Conservation (phyloP, 2,329 filamentous ascomycete species). For the Curvularia spicifera region DNA sequence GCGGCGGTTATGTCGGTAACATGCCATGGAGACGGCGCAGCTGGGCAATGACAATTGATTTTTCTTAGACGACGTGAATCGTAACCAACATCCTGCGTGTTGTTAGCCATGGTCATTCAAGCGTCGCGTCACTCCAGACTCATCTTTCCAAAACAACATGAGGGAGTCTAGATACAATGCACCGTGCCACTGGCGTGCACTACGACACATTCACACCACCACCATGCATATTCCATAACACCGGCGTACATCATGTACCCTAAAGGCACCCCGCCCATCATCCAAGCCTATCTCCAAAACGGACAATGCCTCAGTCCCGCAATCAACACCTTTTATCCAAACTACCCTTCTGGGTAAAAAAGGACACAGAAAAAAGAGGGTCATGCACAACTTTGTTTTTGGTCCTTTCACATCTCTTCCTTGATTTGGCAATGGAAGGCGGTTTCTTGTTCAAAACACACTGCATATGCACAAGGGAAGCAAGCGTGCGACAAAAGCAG, state of each 20-base stretch:
- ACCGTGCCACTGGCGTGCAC: background rate
- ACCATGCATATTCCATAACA: background rate
- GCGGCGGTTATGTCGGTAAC: background rate
- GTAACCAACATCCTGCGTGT: background rate
- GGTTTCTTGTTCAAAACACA: background rate
- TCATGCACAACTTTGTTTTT: background rate
- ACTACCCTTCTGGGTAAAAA: conserved; percentile 1
- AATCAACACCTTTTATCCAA: background rate
- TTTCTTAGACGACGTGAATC: background rate
- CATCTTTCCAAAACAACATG: background rate
- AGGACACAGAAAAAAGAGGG: too few species aligned
- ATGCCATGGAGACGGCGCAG: background rate
- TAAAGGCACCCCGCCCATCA: background rate
- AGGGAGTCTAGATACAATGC: background rate
- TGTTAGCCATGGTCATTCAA: background rate
- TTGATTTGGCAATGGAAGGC: too few species aligned
- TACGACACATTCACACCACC: background rate
- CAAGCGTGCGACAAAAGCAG: background rate
- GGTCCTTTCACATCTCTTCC: too few species aligned
- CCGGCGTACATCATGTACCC: background rate
- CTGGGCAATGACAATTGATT: background rate
- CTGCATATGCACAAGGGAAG: background rate
- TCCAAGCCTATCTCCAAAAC: background rate
- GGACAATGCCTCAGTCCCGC: background rate
- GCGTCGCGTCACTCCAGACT: background rate